Evolutionary conservation across 2,329 filamentous ascomycete species (phyloP), one percentile per base, ranked within the genome.

Genomic region (Ceratocystis colombiana): DNA sequence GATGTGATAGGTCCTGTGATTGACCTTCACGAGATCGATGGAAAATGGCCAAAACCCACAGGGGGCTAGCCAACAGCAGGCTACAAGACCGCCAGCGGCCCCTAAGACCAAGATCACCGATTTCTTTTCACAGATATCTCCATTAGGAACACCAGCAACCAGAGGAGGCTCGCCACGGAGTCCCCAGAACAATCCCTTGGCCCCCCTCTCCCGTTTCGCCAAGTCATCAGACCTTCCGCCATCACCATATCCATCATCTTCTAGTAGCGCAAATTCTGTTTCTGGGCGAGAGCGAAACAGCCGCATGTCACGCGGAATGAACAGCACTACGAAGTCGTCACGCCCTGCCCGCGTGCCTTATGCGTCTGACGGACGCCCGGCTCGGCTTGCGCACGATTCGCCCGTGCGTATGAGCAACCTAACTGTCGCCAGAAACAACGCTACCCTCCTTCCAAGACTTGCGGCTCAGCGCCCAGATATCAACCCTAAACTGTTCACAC

Each of bases 381-480:
- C 30, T n/a, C 63, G 30, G 7, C 48, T 41, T 5, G 46, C 30
- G 12, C n/a, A 20, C 17, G 25, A 44, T 12, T 41, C 63, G 2
- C 61, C 30, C 7, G 7, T 41, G 25, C 50, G 50, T 7, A 20
- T 45, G 15, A 28, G 28, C 22, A 64, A 64, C 63, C n/a, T 37
- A 5, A 10, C 20, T 17, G 45, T 55, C 15, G 63, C 30, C 12
- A 45, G 12, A n/a, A 44, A 64, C 20, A 53, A 64, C 63, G 12
- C 10, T 20, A 28, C 30, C 3, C 12, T 55, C 3, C 28, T 64
- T 45, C 63, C 48, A 4, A 25, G 28, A 10, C 48, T 64, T 12
- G 25, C 41, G n/a, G 63, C 63, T 2, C 15, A 59, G 12, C 63
- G 63, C 45, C 10, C 30, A 12, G 63, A 64, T n/a, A 53, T 64